Evolutionary conservation across 257 asterid species (phyloP).

Genomic region (Anisodus tanguticus): DNA sequence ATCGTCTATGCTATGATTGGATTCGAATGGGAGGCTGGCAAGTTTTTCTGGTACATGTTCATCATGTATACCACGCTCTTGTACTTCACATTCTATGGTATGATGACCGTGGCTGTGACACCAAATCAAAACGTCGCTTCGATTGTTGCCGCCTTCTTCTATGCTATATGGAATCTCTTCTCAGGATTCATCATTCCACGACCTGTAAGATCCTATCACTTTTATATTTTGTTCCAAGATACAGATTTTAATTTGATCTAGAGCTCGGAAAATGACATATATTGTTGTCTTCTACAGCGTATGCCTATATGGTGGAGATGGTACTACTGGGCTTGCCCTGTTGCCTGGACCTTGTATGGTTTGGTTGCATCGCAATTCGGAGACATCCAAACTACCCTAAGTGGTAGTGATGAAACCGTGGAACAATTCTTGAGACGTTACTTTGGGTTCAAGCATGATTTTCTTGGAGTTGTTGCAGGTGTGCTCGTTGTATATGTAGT

Average conservation of each 20-base stretch:
- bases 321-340: conserved; percentile 55
- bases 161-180: conserved; percentile 29
- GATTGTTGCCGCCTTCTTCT: conserved; percentile 28
- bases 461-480: conserved; percentile 55
- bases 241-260: background rate
- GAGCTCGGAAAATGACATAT: background rate
- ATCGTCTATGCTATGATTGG: conserved; percentile 32
- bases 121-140: conserved; percentile 31
- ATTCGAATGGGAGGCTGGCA: conserved; percentile 29
- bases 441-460: conserved; percentile 62
- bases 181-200: conserved; percentile 31
- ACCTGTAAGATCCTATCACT: conserved; percentile 31
- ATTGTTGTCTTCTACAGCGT: conserved; percentile 33
- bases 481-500: conserved; percentile 40
- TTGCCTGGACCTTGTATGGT: conserved; percentile 59
- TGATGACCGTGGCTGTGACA: conserved; percentile 32
- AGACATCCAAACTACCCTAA: conserved; percentile 35
- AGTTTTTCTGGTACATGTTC: conserved; percentile 28
- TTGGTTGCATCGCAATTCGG: conserved; percentile 54
- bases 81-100: conserved; percentile 32
- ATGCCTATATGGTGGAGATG: conserved; percentile 72
- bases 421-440: conserved; percentile 50
- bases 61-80: conserved; percentile 25
- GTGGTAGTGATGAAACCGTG: conserved; percentile 33
- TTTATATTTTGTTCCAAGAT: background rate